Evolutionary conservation across 768 basidiomycete genomes (phyloP).

Genomic region (Rhizopogon salebrosus): DNA sequence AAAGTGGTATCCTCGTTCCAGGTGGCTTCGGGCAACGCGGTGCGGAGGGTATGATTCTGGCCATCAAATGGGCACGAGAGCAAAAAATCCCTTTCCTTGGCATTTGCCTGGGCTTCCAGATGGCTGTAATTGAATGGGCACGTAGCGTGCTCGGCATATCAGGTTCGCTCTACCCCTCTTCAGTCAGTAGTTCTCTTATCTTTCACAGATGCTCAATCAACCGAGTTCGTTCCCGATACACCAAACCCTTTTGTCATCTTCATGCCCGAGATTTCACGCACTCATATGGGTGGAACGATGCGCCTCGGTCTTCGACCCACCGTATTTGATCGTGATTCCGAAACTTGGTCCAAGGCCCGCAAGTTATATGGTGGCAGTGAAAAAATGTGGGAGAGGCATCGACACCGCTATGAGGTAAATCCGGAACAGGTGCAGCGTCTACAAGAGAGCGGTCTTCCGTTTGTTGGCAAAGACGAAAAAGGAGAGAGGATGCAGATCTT

Average conservation of each 20-base stretch:
- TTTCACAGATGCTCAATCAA: slow-evolving; percentile 70
- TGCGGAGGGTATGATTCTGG: slow-evolving; percentile 95
- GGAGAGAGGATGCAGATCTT: slow-evolving; percentile 97
- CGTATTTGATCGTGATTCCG: slow-evolving; percentile 69
- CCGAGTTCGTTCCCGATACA: slow-evolving; percentile 66
- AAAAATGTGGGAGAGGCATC: slow-evolving; percentile 93
- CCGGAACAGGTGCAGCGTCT: slow-evolving; percentile 77
- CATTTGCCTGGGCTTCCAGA: slow-evolving; percentile 96
- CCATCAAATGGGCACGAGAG: slow-evolving; percentile 96
- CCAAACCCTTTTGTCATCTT: slow-evolving; percentile 81
- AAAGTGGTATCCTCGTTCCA: slow-evolving; percentile 92
- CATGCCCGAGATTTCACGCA: slow-evolving; percentile 98
- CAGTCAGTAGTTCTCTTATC: slow-evolving; percentile 5
- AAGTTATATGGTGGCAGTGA: slow-evolving; percentile 78
- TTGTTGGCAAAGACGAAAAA: slow-evolving; percentile 88
- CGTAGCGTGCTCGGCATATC: slow-evolving; percentile 71
- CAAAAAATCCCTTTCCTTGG: slow-evolving; percentile 93
- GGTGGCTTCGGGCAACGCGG: slow-evolving; percentile 94
- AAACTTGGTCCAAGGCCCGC: slow-evolving; percentile 66
- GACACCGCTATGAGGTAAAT: slow-evolving; percentile 96
- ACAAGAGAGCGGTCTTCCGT: slow-evolving; percentile 65
- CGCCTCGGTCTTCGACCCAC: slow-evolving; percentile 97
- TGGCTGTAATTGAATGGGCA: slow-evolving; percentile 95
- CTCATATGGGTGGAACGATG: slow-evolving; percentile 99
- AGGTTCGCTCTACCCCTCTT: slow-evolving; percentile 35